phyloP scores from a whole-genome alignment of 208 protist genomes.

The Crithidia acanthocephali region DNA sequence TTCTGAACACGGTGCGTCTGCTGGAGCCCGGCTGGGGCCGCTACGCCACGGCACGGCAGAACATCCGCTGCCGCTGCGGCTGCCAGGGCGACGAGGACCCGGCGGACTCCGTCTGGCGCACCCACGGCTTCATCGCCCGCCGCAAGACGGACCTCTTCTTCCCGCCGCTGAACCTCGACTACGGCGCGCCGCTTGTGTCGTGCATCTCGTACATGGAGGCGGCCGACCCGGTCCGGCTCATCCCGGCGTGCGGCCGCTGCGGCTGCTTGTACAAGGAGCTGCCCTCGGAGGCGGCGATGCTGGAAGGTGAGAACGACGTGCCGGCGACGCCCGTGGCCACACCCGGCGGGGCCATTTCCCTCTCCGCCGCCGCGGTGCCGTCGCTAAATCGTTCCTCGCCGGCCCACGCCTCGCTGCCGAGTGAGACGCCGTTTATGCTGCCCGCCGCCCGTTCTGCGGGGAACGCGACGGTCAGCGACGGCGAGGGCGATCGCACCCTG shows the following conservation, averaged over 20 bases:
- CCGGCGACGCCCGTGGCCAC: not conserved
- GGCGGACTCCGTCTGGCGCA: conserved; percentile 46
- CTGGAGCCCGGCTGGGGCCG: conserved; percentile 64
- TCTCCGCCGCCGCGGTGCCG: not conserved
- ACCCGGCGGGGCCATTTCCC: not conserved
- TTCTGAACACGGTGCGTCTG: conserved; percentile 81
- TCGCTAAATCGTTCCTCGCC: conserved; percentile 1
- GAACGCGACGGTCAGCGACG: not conserved
- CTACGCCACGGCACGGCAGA: conserved; percentile 76
- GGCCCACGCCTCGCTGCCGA: conserved; percentile 4
- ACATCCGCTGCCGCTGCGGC: conserved; percentile 57
- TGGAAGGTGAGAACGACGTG: conserved; percentile 7
- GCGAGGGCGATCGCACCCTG: conserved; percentile 3
- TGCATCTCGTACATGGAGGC: conserved; percentile 77
- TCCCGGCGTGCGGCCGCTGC: conserved; percentile 73
- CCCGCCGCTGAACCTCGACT: conserved; percentile 80
- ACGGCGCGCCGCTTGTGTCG: conserved; percentile 77
- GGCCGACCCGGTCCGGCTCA: conserved; percentile 67
- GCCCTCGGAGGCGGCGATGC: conserved; percentile 2
- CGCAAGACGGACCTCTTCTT: conserved; percentile 76
- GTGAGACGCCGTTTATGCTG: not conserved
- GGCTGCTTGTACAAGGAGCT: conserved; percentile 67
- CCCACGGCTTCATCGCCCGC: conserved; percentile 57
- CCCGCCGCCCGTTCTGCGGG: not conserved
- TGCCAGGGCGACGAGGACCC: conserved; percentile 51